Percentiles rank a stretch among this genome's conserved stretches.
These are phyloP conservation scores for Aureobasidium leucospermi DNA, from an alignment of 2,329 filamentous ascomycete species.

Conservation along the genomic window DNA sequence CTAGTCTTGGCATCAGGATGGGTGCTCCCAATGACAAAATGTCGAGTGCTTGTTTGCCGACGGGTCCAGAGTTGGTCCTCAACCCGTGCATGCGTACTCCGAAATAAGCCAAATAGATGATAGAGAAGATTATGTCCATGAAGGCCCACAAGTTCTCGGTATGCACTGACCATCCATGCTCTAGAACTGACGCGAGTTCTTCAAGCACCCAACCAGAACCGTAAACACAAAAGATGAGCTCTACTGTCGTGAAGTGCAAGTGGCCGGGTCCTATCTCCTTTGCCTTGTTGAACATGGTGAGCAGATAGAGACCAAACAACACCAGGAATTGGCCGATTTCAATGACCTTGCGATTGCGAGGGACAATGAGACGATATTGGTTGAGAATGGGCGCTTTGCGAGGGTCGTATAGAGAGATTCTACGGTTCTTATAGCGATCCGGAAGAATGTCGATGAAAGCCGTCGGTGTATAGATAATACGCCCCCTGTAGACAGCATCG, in stretches of 20 bases:
- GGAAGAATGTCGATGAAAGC: slow-evolving; percentile 77
- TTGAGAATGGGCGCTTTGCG: slow-evolving; percentile 68
- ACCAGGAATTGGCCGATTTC: slow-evolving; percentile 68
- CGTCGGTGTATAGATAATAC: slow-evolving; percentile 74
- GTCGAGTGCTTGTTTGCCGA: slow-evolving; percentile 63
- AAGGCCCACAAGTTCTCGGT: slow-evolving; percentile 87
- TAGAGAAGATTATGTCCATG: slow-evolving; percentile 69
- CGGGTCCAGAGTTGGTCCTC: slow-evolving; percentile 38
- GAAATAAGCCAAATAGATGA: slow-evolving; percentile 64
- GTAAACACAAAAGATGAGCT: slow-evolving; percentile 65
- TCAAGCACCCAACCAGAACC: slow-evolving; percentile 73
- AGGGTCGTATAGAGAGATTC: slow-evolving; percentile 74
- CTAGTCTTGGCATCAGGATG: slow-evolving; percentile 68
- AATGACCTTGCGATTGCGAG: slow-evolving; percentile 66
- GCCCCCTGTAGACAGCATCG: slow-evolving; percentile 72
- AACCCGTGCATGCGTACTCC: slow-evolving; percentile 60
- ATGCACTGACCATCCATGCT: slow-evolving; percentile 73
- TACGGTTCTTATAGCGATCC: slow-evolving; percentile 77
- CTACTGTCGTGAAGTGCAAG: slow-evolving; percentile 39
- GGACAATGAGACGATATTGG: slow-evolving; percentile 78
- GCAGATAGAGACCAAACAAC: slow-evolving; percentile 61
- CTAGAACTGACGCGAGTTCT: slow-evolving; percentile 67
- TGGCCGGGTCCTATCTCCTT: slow-evolving; percentile 35
- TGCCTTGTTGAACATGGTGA: slow-evolving; percentile 63
- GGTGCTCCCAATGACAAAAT: slow-evolving; percentile 74